Percentiles rank a stretch among this genome's conserved stretches.
Evolutionary conservation across 306 rosid species (phyloP).

Genomic region (Glycine tomentella): DNA sequence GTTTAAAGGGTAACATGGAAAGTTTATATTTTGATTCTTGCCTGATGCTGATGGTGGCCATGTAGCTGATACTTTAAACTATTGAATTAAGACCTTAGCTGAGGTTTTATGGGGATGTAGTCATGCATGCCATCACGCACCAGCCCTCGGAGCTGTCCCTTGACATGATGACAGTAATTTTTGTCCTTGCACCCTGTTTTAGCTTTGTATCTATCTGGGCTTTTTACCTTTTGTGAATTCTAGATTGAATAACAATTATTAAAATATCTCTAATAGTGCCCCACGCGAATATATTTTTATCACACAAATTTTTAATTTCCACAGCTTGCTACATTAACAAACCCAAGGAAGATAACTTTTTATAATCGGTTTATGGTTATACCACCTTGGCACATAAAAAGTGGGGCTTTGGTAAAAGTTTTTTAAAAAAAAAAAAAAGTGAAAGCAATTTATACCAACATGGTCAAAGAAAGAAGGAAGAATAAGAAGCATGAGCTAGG

Average conservation of each 20-base stretch:
- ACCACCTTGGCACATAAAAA: slow-evolving; percentile 23
- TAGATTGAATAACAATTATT: slow-evolving; percentile 49
- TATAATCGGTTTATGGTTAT: not conserved
- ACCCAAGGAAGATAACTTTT: slow-evolving; percentile 23
- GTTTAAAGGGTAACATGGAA: not conserved
- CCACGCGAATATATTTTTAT: slow-evolving; percentile 27
- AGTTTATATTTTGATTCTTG: slow-evolving; percentile 34
- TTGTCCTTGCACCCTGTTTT: slow-evolving; percentile 47
- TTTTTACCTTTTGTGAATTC: slow-evolving; percentile 43
- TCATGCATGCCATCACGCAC: slow-evolving; percentile 50
- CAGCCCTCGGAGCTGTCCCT: slow-evolving; percentile 51
- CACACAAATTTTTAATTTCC: not conserved
- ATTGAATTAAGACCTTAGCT: slow-evolving; percentile 4
- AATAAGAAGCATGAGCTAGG: slow-evolving; percentile 28
- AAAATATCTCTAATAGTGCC: slow-evolving; percentile 42
- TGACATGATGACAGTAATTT: slow-evolving; percentile 60
- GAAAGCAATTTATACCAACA: slow-evolving; percentile 24
- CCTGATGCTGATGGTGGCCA: not conserved
- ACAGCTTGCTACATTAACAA: not conserved
- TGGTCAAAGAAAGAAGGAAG: slow-evolving; percentile 36
- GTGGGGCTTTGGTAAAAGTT: slow-evolving; percentile 17
- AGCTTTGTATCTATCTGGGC: slow-evolving; percentile 47
- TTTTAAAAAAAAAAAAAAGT: not conserved
- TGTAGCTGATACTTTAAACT: slow-evolving; percentile 12
- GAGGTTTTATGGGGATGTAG: slow-evolving; percentile 20